phyloP scores from a whole-genome alignment of 2,329 filamentous ascomycete species.

The Ophiosphaerella narmari region DNA sequence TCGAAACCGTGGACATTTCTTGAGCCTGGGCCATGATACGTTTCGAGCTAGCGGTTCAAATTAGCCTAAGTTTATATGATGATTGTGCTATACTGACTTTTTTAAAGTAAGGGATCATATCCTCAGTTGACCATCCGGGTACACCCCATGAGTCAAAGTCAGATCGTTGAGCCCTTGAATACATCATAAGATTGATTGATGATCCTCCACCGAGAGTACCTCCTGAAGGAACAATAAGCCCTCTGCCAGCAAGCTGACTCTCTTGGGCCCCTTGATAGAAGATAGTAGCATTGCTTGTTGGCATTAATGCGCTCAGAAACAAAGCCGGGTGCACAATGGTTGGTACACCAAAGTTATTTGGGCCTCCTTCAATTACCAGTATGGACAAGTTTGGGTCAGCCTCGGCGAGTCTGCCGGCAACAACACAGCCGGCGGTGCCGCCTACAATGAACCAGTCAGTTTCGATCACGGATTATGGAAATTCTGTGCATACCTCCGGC shows the following conservation, averaged over 20 bases:
- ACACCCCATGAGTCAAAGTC: constrained; percentile 60
- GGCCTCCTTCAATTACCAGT: constrained; percentile 59
- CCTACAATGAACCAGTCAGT: constrained; percentile 53
- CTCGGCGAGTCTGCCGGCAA: constrained; percentile 52
- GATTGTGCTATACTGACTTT: constrained; percentile 45
- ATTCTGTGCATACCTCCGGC: constrained; percentile 45
- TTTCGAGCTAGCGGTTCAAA: constrained; percentile 54
- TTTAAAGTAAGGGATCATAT: constrained; percentile 59
- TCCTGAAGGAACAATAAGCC: constrained; percentile 49
- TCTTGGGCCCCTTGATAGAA: constrained; percentile 58
- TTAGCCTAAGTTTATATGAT: no score
- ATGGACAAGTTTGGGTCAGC: constrained; percentile 31
- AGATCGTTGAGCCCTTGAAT: constrained; percentile 50
- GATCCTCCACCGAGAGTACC: constrained; percentile 66
- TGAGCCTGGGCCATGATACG: constrained; percentile 56
- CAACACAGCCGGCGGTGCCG: constrained; percentile 54
- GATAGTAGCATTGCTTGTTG: constrained; percentile 55
- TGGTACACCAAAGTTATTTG: constrained; percentile 57
- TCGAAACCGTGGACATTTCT: constrained; percentile 56
- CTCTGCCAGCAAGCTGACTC: constrained; percentile 52
- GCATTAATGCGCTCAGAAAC: constrained; percentile 54
- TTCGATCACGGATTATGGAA: neutral
- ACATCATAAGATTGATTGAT: constrained; percentile 49
- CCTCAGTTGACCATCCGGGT: constrained; percentile 57
- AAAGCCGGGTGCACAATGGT: constrained; percentile 58